Evolutionary conservation across 1,139 yeast species (phyloP).

Genomic region (Sporopachydermia cereana): DNA sequence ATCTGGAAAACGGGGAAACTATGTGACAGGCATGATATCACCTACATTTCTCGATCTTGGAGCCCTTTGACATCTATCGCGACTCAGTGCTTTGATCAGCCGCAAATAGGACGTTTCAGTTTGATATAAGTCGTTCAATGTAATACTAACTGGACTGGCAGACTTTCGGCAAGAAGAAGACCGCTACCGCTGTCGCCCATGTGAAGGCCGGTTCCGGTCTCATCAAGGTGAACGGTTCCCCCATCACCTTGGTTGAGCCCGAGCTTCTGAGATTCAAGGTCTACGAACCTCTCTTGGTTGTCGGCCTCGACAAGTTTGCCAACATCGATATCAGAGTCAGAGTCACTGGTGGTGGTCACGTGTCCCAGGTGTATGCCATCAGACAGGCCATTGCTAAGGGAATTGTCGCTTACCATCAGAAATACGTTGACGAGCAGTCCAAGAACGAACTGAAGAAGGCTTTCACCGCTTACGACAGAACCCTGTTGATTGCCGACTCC

Average conservation of each 20-base stretch:
- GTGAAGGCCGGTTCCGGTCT: constrained; percentile 89
- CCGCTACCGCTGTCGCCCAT: constrained; percentile 92
- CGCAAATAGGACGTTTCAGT: too few species aligned
- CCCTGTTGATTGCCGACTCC: constrained; percentile 85
- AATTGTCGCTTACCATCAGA: constrained; percentile 85
- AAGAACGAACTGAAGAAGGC: constrained; percentile 86
- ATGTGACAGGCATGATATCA: too few species aligned
- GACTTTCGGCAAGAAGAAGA: constrained; percentile 91
- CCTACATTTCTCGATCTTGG: too few species aligned
- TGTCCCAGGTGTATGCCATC: constrained; percentile 84
- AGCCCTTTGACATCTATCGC: too few species aligned
- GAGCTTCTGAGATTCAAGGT: constrained; percentile 88
- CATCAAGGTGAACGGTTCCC: constrained; percentile 85
- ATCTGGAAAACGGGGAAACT: too few species aligned
- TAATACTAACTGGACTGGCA: too few species aligned
- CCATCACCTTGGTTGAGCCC: constrained; percentile 87
- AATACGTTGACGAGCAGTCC: constrained; percentile 82
- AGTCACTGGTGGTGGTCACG: constrained; percentile 95
- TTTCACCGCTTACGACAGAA: constrained; percentile 81
- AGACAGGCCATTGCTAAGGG: constrained; percentile 93
- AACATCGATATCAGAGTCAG: constrained; percentile 82
- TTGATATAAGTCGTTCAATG: too few species aligned
- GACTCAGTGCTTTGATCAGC: too few species aligned
- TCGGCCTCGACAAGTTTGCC: constrained; percentile 82
- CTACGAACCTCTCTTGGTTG: constrained; percentile 83